phyloP scores from a whole-genome alignment of 164 flowering plant genomes.

The Aristolochia californica region DNA sequence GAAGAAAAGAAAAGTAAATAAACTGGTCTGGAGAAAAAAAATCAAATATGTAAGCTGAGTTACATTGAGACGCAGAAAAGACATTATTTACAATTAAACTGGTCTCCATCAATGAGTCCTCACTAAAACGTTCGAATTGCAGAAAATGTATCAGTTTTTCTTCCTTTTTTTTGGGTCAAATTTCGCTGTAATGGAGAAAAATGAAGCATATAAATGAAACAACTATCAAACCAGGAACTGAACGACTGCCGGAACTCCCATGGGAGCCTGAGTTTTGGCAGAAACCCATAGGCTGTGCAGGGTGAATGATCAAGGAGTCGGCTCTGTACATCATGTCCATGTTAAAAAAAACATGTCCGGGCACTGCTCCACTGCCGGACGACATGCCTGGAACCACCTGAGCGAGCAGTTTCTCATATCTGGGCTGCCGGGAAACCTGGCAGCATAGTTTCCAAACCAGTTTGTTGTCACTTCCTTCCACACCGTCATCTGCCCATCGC shows the following conservation, averaged over 20 bases:
- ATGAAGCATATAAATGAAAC: no score
- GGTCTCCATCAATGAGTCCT: no score
- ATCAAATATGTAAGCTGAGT: background rate
- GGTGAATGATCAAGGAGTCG: conserved; percentile 64
- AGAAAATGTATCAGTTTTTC: no score
- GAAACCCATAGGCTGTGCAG: conserved; percentile 60
- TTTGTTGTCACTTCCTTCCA: conserved; percentile 61
- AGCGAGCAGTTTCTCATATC: conserved; percentile 54
- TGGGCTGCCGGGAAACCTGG: conserved; percentile 59
- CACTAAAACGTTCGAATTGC: no score
- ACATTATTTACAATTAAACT: no score
- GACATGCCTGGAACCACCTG: conserved; percentile 40
- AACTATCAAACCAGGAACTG: no score
- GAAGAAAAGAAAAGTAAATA: background rate
- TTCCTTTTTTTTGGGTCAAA: no score
- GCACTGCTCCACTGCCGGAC: conserved; percentile 33
- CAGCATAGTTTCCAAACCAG: conserved; percentile 53
- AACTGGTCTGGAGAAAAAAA: background rate
- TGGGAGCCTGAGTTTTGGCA: conserved; percentile 53
- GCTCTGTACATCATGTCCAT: conserved; percentile 51
- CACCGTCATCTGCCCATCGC: conserved; percentile 40
- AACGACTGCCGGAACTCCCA: conserved; percentile 1
- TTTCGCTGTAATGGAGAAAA: no score
- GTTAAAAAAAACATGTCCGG: conserved; percentile 65
- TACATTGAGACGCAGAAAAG: background rate